Evolutionary conservation across 441 rosid genomes (phyloP).

Genomic region (Populus hybrid): DNA sequence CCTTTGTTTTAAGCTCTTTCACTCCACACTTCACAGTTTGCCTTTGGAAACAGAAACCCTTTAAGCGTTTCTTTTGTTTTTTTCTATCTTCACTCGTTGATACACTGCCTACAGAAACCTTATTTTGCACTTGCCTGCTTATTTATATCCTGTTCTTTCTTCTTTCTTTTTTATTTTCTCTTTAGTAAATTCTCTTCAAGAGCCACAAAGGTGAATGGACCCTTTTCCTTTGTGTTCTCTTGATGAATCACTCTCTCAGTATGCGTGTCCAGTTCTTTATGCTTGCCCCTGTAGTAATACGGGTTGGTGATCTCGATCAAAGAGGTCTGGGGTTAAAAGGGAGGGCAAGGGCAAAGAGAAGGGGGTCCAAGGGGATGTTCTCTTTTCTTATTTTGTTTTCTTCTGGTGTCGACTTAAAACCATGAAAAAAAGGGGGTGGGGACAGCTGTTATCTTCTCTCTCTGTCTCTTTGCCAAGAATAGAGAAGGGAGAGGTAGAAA

Average conservation of each 20-base stretch:
- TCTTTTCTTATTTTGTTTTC: neutral
- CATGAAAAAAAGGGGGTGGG: neutral
- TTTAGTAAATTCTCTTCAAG: neutral
- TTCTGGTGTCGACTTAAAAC: neutral
- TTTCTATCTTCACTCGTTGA: neutral
- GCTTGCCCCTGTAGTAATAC: neutral
- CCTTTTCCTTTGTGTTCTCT: neutral
- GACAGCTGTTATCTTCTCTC: neutral
- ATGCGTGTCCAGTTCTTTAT: neutral
- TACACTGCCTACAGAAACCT: neutral
- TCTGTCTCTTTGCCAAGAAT: neutral
- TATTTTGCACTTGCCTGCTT: neutral
- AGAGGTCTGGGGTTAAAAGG: neutral
- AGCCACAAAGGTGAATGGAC: neutral
- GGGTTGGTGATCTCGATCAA: constrained; percentile 4
- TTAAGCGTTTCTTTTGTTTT: neutral
- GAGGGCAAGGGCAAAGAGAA: neutral
- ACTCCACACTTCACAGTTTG: too few species aligned
- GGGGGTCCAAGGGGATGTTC: neutral
- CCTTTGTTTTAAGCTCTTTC: constrained; percentile 4
- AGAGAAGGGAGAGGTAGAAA: constrained; percentile 7
- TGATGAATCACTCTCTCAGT: neutral
- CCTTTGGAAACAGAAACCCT: too few species aligned
- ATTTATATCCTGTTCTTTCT: neutral
- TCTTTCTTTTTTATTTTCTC: neutral